Evolutionary conservation across 805 yeast genomes (phyloP), one percentile per base, ranked within the genome.

Genomic region (Yamadazyma laniorum): DNA sequence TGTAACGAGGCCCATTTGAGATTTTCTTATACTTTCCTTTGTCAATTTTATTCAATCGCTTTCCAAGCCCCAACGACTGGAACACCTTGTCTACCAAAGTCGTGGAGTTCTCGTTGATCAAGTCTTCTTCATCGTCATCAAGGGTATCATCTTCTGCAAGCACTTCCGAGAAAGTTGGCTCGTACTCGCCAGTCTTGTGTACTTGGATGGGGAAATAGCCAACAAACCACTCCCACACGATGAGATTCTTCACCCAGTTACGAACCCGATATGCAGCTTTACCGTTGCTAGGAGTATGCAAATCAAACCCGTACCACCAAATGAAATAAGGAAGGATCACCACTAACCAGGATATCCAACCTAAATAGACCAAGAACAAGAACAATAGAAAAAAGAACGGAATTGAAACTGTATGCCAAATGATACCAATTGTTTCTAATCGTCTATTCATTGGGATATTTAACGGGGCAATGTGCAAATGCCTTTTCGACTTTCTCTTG

Each of bases 191-290:
- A 0, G 91, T 72, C 53, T 82, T 85, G 59, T 79, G 83, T 9
- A 89, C 63, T 0, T 59, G 60, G 15, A 93, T 77, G 0, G 98
- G 98, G 62, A 85, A 93, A 61, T 88, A 93, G 32, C 72, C 65
- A 31, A 82, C 80, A 56, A 84, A 89, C 60, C 79, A 74, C 43
- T 70, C 76, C 88, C 93, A 91, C 14, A 85, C 47, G 6, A 63
- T 51, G 25, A 77, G 52, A 21, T 74, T 70, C 45, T 87, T 74
- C 55, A 86, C 67, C 67, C 74, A 69, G 1, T 61, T 57, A 3
- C 85, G 79, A 29, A 72, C 67, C 26, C 95, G 61, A 36, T 72
- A 61, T 1, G 75, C 72, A 0, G 79, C 83, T 13, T 74, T 70
- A 1, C 98, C 98, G 49, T 83, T 81, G 9, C 80, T 75, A 0